Base-by-base conservation (phyloP, 164 flowering plant species). In the Umbellularia californica region DNA sequence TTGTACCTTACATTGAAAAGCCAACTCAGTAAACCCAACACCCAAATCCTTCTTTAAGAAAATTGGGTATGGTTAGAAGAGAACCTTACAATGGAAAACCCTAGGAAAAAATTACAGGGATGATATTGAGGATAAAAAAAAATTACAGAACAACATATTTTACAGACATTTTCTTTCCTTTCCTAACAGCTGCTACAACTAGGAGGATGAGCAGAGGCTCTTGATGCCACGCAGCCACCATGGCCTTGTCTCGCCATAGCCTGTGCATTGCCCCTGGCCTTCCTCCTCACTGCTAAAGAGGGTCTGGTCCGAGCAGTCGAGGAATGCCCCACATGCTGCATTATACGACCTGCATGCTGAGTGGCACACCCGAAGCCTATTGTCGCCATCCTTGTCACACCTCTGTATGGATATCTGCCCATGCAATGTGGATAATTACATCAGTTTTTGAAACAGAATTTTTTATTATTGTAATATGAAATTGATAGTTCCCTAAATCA, bases 231-330 rank as follows among this genome's bases (percentile, higher is more conserved):
- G 83, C 47, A 87, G 79, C 97, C 95, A 90, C 70, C 92, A 85
- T 1, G 82, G 76, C 62, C 79, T 78, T 65, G 83, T 81, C 84
- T 89, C 89, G 23, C 89, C 87, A 63, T 85, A 90, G 62, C 99
- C 99, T 0, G 99, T 96, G 87, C 99, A 96, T 17, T 88, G 91
- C 62, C 87, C 92, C 28, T 86, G 90, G 9, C 89, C 90, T 79
- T 92, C 98, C 51, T 85, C 88, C 76, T 87, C 87, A 47, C 85
- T 86, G 81, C 98, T 92, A 83, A 96, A 93, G 47, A 95, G 92
- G 35, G 97, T 95, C 78, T 94, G 94, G 77, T 95, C 99, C 1
- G 92, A 91, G 88, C 99, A 95, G 77, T 95, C 99, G 0, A 95
- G 95, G 25, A 91, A 87, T 28, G 98, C 99, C 70, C 97, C 98